A percentile compares a stretch with the other conserved stretches of the same genome.
These are phyloP conservation scores for Trametes meyenii DNA, from an alignment of 768 basidiomycete species.

Conservation along the genomic window DNA sequence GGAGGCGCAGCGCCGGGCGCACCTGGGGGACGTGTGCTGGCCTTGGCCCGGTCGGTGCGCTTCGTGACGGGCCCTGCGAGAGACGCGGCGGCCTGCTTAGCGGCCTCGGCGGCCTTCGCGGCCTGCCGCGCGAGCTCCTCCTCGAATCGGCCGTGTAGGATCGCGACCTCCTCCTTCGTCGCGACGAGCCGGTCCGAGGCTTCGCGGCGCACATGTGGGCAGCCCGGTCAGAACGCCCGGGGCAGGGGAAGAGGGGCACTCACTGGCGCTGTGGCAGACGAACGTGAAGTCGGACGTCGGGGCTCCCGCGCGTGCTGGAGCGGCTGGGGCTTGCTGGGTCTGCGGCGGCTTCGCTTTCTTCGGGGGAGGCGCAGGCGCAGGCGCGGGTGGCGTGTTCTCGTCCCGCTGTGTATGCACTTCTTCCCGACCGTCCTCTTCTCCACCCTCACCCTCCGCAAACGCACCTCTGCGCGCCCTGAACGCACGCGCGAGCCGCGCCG, in stretches of 20 bases:
- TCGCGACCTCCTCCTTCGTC: conserved; percentile 68
- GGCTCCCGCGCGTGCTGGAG: not conserved
- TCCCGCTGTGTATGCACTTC: not conserved
- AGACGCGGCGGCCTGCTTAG: conserved; percentile 51
- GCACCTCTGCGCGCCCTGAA: conserved; percentile 38
- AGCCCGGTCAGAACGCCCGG: conserved; percentile 23
- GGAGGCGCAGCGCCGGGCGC: too few species aligned
- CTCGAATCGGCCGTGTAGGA: conserved; percentile 70
- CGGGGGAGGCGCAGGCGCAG: not conserved
- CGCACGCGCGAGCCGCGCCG: conserved; percentile 53
- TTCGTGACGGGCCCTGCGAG: conserved; percentile 42
- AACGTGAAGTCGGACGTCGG: conserved; percentile 62
- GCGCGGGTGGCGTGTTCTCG: not conserved
- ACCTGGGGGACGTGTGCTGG: conserved; percentile 32
- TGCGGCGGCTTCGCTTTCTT: conserved; percentile 27
- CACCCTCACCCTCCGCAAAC: conserved; percentile 30
- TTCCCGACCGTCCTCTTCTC: not conserved
- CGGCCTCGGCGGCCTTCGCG: conserved; percentile 51
- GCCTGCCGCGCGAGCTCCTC: conserved; percentile 74
- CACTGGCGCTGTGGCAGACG: conserved; percentile 66
- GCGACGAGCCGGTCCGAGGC: conserved; percentile 73
- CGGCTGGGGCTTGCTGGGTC: conserved; percentile 23
- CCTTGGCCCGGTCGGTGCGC: conserved; percentile 43
- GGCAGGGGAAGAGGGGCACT: conserved; percentile 46
- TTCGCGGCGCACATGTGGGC: conserved; percentile 35